Evolutionary conservation across 2,329 filamentous ascomycete genomes (phyloP), one percentile per base, ranked within the genome.

Genomic region (Botrytis porri): DNA sequence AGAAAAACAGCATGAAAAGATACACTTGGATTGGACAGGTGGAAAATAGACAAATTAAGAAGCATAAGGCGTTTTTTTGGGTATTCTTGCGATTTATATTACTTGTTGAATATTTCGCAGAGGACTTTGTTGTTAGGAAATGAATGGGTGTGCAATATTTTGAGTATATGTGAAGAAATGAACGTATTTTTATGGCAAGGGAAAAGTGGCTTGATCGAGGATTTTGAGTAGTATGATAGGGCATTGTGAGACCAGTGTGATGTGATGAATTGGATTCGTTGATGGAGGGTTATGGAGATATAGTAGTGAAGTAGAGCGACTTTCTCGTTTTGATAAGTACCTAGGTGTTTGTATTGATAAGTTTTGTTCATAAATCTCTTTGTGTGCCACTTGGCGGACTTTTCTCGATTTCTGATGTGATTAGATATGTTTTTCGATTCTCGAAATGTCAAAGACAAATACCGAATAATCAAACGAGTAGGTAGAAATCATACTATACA

Each of bases 191-290:
- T 54, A 54, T n/a, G 25, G 25, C 12, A 16, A n/a, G 32, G 51
- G 4, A 18, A 18, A 54, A 29, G 14, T 7, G 51, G 6, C 0
- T 29, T 8, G 3, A 18, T 9, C 7, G 29, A 14, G n/a, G 2
- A 8, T 18, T 4, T 32, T 18, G 51, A 16, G 14, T 54, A 8
- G 5, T 54, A 48, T 48, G 43, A 45, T 20, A n/a, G 25, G 25
- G 2, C 3, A 29, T 54, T 1, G n/a, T 54, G 48, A n/a, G 48
- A n/a, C 48, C 14, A 25, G 48, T n/a, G 4, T n/a, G 48, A 25
- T n/a, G 4, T n/a, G 4, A 14, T 6, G 48, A 14, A 29, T 16
- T 0, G 0, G 3, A 29, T 7, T 54, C 0, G 14, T 8, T n/a
- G 48, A 29, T 54, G 5, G 4, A n/a, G 25, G 25, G 7, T 57